Conservation (phyloP, 192 early-diverging fungal species). For the Martensiomyces pterosporus region DNA sequence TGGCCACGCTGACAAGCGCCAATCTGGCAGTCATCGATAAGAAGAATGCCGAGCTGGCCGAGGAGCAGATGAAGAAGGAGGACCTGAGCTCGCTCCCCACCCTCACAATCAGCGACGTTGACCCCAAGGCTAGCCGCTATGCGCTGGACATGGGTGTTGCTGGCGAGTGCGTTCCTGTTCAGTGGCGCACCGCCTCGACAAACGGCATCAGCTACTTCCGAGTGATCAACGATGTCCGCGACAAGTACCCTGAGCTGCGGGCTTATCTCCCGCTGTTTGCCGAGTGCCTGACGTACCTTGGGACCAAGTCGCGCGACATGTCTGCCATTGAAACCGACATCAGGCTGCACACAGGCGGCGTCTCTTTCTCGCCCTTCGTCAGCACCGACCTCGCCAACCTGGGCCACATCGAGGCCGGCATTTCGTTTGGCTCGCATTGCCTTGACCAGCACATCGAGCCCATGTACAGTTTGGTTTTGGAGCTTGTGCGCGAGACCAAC, state of each 20-base stretch:
- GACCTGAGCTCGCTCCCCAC: slow-evolving; percentile 83
- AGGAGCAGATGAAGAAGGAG: slow-evolving; percentile 68
- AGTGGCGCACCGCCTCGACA: slow-evolving; percentile 75
- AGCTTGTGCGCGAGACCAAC: slow-evolving; percentile 66
- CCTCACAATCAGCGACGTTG: slow-evolving; percentile 75
- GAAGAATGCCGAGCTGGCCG: slow-evolving; percentile 63
- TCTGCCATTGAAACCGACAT: slow-evolving; percentile 84
- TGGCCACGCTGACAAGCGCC: slow-evolving; percentile 54
- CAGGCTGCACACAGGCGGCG: slow-evolving; percentile 78
- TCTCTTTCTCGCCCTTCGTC: slow-evolving; percentile 63
- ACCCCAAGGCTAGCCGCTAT: slow-evolving; percentile 53
- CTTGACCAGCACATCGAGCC: slow-evolving; percentile 67
- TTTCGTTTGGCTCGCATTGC: slow-evolving; percentile 61
- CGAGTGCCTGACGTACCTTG: slow-evolving; percentile 61
- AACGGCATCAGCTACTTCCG: slow-evolving; percentile 90
- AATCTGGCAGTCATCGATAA: slow-evolving; percentile 60
- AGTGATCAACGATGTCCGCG: slow-evolving; percentile 61
- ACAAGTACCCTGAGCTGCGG: slow-evolving; percentile 62
- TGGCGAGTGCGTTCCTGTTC: slow-evolving; percentile 54
- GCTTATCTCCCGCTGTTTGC: slow-evolving; percentile 75
- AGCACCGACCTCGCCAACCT: slow-evolving; percentile 63
- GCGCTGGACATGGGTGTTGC: slow-evolving; percentile 47
- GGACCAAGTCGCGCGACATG: slow-evolving; percentile 63
- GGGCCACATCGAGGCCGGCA: slow-evolving; percentile 60
- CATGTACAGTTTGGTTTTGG: slow-evolving; percentile 71